Evolutionary conservation across 768 basidiomycete genomes (phyloP), one percentile per base, ranked within the genome.

Genomic region (Phylloporus sp.): DNA sequence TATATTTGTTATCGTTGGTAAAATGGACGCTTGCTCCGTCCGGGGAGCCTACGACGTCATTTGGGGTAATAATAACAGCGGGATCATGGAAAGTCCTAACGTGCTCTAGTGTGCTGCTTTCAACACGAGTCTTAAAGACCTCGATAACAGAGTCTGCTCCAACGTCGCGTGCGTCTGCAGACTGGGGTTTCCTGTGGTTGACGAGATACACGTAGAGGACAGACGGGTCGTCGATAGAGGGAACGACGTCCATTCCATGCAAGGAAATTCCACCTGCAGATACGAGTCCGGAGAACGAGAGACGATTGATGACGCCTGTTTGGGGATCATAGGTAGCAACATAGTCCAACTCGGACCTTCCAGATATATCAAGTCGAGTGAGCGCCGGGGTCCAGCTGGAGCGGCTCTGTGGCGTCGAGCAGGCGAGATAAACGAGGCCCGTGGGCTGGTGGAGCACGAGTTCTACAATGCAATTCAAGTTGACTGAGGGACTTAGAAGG

Each of bases 81-180:
- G 74, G 68, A 57, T 82, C 74, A 28, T 73, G 64, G 17, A 87
- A 65, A 5, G 87, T 87, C 49, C 63, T 71, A 21, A 87, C 60
- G 56, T 86, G 78, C 5, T 62, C 69, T 39, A 86, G 54, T 2
- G 57, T 67, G 20, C 63, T 56, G 43, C 71, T 66, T 11, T 77
- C 76, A 2, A 75, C 50, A 0, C 51, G 63, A 1, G 79, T 81
- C 55, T 73, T 75, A 60, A 88, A 87, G 18, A 90, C 71, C 59
- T 90, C 86, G 20, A 90, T 67, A 42, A 71, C 76, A 1, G 84
- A 85, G 59, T 88, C 80, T 1, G 86, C 83, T n/a, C 86, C 87
- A 6, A 75, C 70, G 13, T 59, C 53, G 6, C 47, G 54, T 1
- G 77, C 64, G 20, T 68, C 59, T 11, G 63, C 69, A 14, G 62